Evolutionary conservation across 2,329 filamentous ascomycete species (phyloP).

Genomic region (Botrytis tulipae): DNA sequence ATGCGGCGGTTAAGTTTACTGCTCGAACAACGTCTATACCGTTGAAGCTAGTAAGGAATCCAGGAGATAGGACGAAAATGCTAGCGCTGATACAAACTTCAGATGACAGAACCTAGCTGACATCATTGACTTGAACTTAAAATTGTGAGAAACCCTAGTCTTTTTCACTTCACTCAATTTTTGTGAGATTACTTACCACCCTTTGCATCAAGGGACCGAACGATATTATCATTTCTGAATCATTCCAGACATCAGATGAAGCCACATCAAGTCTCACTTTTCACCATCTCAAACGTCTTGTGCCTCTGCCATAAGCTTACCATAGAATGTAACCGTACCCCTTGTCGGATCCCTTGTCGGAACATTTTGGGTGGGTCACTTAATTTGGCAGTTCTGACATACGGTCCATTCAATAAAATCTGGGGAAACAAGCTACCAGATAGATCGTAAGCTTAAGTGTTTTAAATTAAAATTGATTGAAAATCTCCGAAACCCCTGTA

Average conservation of each 20-base stretch:
- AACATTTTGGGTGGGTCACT: background rate
- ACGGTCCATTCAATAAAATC: background rate
- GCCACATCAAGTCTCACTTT: slow-evolving; percentile 6
- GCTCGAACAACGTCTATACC: no score
- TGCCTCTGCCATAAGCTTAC: background rate
- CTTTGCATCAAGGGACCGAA: background rate
- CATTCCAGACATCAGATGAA: slow-evolving; percentile 16
- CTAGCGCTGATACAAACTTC: slow-evolving; percentile 14
- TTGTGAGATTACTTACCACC: background rate
- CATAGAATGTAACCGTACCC: background rate
- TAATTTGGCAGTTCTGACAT: background rate
- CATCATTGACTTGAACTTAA: background rate
- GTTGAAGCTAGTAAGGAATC: background rate
- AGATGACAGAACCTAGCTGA: slow-evolving; percentile 4
- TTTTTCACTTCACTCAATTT: background rate
- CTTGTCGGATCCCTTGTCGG: background rate
- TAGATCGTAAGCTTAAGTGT: slow-evolving; percentile 12
- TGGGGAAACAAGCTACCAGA: slow-evolving; percentile 19
- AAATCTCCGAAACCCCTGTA: background rate
- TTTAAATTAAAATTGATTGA: background rate
- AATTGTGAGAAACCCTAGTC: background rate
- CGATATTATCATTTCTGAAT: background rate
- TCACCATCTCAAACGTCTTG: background rate
- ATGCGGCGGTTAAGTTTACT: slow-evolving; percentile 3
- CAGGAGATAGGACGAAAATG: slow-evolving; percentile 2